Conservation (phyloP, 306 rosid genomes). For the Abrus pulchellus region DNA sequence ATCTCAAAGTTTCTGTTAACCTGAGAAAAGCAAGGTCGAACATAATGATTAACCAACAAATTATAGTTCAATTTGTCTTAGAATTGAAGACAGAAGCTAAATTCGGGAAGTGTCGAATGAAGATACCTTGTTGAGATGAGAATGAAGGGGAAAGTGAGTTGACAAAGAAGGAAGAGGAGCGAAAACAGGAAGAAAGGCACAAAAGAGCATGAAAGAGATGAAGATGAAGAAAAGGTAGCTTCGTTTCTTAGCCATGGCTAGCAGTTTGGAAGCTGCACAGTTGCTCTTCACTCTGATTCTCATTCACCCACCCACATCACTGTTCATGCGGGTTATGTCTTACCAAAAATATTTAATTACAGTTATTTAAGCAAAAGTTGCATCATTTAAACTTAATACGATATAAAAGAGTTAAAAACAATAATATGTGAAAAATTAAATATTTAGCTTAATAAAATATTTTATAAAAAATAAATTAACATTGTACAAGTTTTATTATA, state of each 20-base stretch:
- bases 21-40: conserved; percentile 48
- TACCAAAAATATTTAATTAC: too few relatives aligned
- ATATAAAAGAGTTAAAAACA: too few relatives aligned
- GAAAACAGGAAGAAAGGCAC: conserved; percentile 63
- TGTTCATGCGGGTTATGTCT: too few relatives aligned
- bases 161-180: conserved; percentile 68
- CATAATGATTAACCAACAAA: conserved; percentile 2
- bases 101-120: too few relatives aligned
- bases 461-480: too few relatives aligned
- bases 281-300: conserved; percentile 37
- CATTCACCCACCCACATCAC: neutral
- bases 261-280: conserved; percentile 49
- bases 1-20: conserved; percentile 72
- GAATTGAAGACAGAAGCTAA: conserved; percentile 17
- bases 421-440: too few relatives aligned
- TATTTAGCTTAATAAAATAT: too few relatives aligned
- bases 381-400: too few relatives aligned
- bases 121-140: conserved; percentile 49
- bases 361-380: too few relatives aligned
- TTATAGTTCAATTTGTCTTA: conserved; percentile 7
- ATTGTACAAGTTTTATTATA: too few relatives aligned
- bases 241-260: conserved; percentile 69
- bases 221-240: conserved; percentile 59
- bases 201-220: conserved; percentile 54
- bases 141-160: conserved; percentile 48